Evolutionary conservation across 2,329 filamentous ascomycete genomes (phyloP), one percentile per base, ranked within the genome.

Genomic region (Botryosphaeria agaves): DNA sequence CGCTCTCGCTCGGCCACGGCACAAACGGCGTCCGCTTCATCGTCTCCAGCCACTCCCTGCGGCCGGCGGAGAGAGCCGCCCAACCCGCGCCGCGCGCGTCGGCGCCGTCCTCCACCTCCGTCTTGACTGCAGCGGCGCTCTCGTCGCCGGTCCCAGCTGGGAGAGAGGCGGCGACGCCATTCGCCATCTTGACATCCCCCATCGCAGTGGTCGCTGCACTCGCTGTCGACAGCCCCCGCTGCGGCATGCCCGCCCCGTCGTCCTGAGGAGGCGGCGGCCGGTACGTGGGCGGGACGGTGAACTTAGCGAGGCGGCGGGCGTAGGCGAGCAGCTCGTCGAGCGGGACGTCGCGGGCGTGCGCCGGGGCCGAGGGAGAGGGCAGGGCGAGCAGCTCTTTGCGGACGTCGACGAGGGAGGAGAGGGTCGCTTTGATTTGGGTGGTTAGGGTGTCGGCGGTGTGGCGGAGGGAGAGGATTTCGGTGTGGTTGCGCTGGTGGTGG

Each of bases 291-390:
- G 82, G 80, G 8, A 83, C 64, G 1, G 82, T 87, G 39, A 76
- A 83, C 48, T 75, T 78, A 49, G 75, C 78, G 45, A 91, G 89
- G 38, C 76, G 73, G 26, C 76, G 76, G 14, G 81, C 82, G 48
- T 82, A 89, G 37, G 62, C 66, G 14, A 91, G 71, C 0, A 91
- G 69, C 40, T 85, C 76, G 26, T 72, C 65, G 45, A 83, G 81
- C 3, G 66, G 66, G 29, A 89, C 57, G 14, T 59, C 49, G 7
- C n/a, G 34, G 23, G 16, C 32, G 32, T n/a, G 18, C 9, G 21
- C 15, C 19, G 27, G 62, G 38, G 69, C 68, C 14, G 55, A 56
- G 5, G 71, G 74, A 1, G 66, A 64, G 3, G 69, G 64, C 1
- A 72, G 73, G 16, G 65, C 61, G 25, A 75, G 65, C 24, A 89